Evolutionary conservation across 176 grass and related monocot genomes (phyloP).

Genomic region (Carex kokanica): DNA sequence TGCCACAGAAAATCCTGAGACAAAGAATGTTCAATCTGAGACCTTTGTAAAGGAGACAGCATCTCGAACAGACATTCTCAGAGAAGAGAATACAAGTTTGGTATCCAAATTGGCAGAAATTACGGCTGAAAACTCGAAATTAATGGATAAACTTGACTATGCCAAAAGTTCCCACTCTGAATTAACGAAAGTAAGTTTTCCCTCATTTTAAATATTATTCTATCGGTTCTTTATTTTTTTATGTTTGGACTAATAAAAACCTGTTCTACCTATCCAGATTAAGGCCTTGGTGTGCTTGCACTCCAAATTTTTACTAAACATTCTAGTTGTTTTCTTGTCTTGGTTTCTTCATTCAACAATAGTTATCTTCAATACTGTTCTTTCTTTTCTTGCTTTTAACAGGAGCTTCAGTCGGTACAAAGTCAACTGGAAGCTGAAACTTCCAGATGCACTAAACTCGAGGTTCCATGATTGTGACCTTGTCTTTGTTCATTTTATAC

Average conservation of each 20-base stretch:
- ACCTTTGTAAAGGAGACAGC: slow-evolving; percentile 41
- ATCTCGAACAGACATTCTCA: slow-evolving; percentile 47
- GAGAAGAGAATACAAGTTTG: slow-evolving; percentile 49
- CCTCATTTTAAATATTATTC: neutral
- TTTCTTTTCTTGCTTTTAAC: slow-evolving; percentile 31
- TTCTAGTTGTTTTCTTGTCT: neutral
- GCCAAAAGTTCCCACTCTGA: slow-evolving; percentile 55
- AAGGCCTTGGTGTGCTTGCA: neutral
- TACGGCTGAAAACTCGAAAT: slow-evolving; percentile 57
- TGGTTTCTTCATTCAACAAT: neutral
- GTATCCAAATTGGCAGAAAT: slow-evolving; percentile 57
- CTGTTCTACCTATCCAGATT: neutral
- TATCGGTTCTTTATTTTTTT: slow-evolving; percentile 2
- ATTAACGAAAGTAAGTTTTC: slow-evolving; percentile 64
- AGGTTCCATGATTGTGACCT: slow-evolving; percentile 47
- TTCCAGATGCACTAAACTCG: slow-evolving; percentile 82
- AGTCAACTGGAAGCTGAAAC: slow-evolving; percentile 73
- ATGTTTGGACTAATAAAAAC: neutral
- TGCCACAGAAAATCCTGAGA: slow-evolving; percentile 47
- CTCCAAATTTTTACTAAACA: neutral
- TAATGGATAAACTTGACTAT: slow-evolving; percentile 61
- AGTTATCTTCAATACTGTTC: neutral
- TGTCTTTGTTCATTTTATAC: slow-evolving; percentile 24
- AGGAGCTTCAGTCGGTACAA: slow-evolving; percentile 93
- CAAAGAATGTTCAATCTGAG: slow-evolving; percentile 53